phyloP scores from a whole-genome alignment of 2,329 filamentous ascomycete species.

The Septoria petroselini region DNA sequence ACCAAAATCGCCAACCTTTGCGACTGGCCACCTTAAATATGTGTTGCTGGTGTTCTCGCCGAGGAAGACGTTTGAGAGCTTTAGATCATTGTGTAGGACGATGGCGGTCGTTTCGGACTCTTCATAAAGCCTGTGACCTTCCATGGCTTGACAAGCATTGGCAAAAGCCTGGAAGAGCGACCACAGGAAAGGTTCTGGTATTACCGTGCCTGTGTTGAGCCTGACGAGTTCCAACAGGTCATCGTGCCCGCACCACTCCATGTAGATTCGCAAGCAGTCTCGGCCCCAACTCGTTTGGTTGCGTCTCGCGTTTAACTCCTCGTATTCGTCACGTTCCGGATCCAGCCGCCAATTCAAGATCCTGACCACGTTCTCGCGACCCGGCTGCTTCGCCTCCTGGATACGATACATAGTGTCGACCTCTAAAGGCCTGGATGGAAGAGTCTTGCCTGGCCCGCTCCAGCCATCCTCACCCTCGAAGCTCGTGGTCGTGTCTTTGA shows the following conservation, averaged over 20 bases:
- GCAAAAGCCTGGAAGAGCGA: background rate
- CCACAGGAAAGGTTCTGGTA: conserved; percentile 4
- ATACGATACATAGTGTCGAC: background rate
- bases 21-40: too few species aligned
- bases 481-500: conserved; percentile 1
- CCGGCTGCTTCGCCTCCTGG: background rate
- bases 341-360: conserved; percentile 1
- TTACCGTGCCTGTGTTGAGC: background rate
- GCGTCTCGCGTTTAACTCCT: too few species aligned
- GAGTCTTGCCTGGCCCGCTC: background rate
- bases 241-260: conserved; percentile 9
- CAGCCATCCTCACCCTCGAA: too few species aligned
- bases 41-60: too few species aligned
- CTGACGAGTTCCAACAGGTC: background rate
- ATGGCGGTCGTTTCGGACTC: too few species aligned
- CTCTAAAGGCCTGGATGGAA: background rate
- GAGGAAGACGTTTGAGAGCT: too few species aligned
- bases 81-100: too few species aligned
- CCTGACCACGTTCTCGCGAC: background rate
- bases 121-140: too few species aligned
- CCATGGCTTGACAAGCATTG: background rate
- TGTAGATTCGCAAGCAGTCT: too few species aligned
- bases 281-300: too few species aligned
- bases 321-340: too few species aligned
- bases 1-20: too few species aligned